phyloP scores from a whole-genome alignment of 2,329 filamentous ascomycete genomes.

The Aspergillus eucalypticola region DNA sequence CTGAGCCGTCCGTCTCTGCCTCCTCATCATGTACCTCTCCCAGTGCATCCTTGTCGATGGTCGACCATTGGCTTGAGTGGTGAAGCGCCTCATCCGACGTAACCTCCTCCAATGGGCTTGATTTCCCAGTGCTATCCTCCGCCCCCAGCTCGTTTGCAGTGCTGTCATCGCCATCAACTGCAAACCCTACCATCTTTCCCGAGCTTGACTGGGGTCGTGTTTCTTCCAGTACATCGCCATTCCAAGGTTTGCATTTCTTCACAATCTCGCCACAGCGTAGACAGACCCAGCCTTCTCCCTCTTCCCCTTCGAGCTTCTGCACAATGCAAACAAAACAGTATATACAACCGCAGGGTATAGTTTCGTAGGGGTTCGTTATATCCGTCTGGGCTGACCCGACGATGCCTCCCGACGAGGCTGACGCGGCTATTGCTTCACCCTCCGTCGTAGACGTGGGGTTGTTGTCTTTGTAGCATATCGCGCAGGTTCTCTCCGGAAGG shows the following conservation, averaged over 20 bases:
- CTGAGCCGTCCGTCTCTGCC: background rate
- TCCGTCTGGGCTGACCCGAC: constrained; percentile 88
- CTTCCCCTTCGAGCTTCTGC: constrained; percentile 83
- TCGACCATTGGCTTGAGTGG: constrained; percentile 41
- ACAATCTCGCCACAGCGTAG: constrained; percentile 82
- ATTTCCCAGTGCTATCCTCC: constrained; percentile 12
- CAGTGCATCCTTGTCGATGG: constrained; percentile 32
- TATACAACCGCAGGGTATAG: constrained; percentile 82
- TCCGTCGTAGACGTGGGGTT: constrained; percentile 72
- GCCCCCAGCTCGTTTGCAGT: constrained; percentile 12
- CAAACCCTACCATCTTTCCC: constrained; percentile 47
- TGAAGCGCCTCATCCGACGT: constrained; percentile 36
- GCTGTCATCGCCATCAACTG: constrained; percentile 29
- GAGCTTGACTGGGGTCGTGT: constrained; percentile 33
- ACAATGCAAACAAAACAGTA: constrained; percentile 98
- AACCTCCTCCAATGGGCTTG: constrained; percentile 29
- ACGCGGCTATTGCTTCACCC: constrained; percentile 71
- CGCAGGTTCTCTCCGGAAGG: constrained; percentile 89
- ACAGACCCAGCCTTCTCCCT: constrained; percentile 92
- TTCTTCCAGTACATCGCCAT: constrained; percentile 73
- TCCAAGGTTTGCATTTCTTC: constrained; percentile 87
- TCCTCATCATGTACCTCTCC: constrained; percentile 17
- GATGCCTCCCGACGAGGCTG: constrained; percentile 69
- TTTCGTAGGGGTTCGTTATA: constrained; percentile 93
- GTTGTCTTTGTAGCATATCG: constrained; percentile 94